Evolutionary conservation across 2,329 filamentous ascomycete species (phyloP), one percentile per base, ranked within the genome.

Genomic region (Teratosphaeria gauchensis): DNA sequence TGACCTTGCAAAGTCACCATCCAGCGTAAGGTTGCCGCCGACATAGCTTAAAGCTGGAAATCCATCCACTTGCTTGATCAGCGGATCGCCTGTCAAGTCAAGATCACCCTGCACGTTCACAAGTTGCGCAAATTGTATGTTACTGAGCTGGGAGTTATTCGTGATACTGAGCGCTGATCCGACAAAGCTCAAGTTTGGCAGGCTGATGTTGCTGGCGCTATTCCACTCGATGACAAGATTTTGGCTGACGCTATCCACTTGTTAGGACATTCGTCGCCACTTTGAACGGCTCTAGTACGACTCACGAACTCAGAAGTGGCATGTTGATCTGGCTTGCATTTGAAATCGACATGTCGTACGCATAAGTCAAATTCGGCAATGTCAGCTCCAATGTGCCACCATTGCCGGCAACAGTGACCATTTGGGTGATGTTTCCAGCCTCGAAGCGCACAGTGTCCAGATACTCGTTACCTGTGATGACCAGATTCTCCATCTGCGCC

Each of bases 311-410:
- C 31, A 59, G 32, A 28, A 59, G 24, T 4, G 58, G 58, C 55
- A 59, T 56, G 12, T 32, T 24, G 31, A 59, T 56, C 4, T 31
- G 19, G 24, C 31, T 53, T 16, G 54, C 58, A 33, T 56, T 56
- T 9, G 58, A 33, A 54, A 59, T 56, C 32, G 53, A 35, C 58
- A 59, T 56, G 54, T 59, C 56, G 33, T 59, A 59, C 32, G 58
- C 58, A 53, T 59, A 59, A 7, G 58, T 59, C 58, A 59, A 35
- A 33, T 59, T 59, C 3, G 58, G 58, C 46, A 59, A n/a, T 30
- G 58, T 59, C 11, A 59, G 51, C 5, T 14, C 53, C 58, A 59
- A 56, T 6, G 32, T 19, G 19, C 31, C 58, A 53, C 54, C 54
- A 38, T 59, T 59, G 51, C 55, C 33, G 4, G 53, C 33, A 21